phyloP scores from a whole-genome alignment of 495 filamentous ascomycete genomes.

The Xylaria curta region DNA sequence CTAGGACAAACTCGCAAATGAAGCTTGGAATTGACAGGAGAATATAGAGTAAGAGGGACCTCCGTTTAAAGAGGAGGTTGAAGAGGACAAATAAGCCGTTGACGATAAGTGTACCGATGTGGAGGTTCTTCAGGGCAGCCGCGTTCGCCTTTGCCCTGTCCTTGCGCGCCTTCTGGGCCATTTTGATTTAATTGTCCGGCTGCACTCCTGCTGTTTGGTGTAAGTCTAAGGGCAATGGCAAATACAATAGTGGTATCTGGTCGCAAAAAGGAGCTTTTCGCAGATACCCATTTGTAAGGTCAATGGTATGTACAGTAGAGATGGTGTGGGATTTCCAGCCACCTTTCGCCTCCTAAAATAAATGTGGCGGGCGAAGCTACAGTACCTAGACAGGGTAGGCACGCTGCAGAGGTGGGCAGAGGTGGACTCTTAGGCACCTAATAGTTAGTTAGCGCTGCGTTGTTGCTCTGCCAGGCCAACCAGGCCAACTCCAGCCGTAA shows the following conservation, averaged over 20 bases:
- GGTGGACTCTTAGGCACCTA: background rate
- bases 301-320: background rate
- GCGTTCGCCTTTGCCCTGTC: slow-evolving; percentile 84
- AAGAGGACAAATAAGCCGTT: slow-evolving; percentile 77
- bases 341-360: background rate
- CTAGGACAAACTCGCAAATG: slow-evolving; percentile 80
- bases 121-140: slow-evolving; percentile 75
- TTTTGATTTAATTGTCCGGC: slow-evolving; percentile 27
- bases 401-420: background rate
- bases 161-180: slow-evolving; percentile 94
- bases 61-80: slow-evolving; percentile 70
- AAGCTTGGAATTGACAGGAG: slow-evolving; percentile 76
- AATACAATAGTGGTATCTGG: background rate
- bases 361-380: slow-evolving; percentile 5
- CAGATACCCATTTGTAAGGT: background rate
- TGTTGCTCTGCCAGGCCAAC: slow-evolving; percentile 41
- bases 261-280: background rate
- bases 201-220: slow-evolving; percentile 1
- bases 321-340: background rate
- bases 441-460: slow-evolving; percentile 33
- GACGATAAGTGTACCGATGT: slow-evolving; percentile 70
- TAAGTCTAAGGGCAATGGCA: background rate
- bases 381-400: background rate
- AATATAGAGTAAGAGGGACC: slow-evolving; percentile 72
- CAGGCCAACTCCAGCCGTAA: slow-evolving; percentile 9